Conservation (phyloP, 2,329 filamentous ascomycete genomes). For the Zasmidium cellare region DNA sequence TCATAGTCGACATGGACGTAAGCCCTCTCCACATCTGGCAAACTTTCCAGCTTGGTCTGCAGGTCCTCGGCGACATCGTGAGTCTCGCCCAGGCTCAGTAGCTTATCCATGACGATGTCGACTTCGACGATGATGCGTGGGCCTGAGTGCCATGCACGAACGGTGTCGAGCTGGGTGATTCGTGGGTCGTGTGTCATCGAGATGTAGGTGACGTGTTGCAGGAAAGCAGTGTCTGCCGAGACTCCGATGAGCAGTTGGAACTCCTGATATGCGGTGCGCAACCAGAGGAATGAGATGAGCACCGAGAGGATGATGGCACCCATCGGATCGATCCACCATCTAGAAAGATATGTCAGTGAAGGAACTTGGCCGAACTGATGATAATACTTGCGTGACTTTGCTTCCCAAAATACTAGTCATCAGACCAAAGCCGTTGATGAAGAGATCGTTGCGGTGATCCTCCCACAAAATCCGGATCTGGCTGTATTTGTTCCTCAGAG, state of each 20-base stretch:
- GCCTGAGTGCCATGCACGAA: slow-evolving; percentile 88
- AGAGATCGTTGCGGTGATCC: slow-evolving; percentile 94
- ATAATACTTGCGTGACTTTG: slow-evolving; percentile 59
- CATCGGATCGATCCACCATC: slow-evolving; percentile 92
- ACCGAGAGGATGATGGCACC: slow-evolving; percentile 82
- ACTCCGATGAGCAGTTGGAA: slow-evolving; percentile 91
- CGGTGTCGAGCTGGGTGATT: slow-evolving; percentile 88
- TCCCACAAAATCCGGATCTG: slow-evolving; percentile 93
- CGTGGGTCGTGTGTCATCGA: slow-evolving; percentile 83
- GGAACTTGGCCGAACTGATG: not conserved
- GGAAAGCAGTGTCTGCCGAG: slow-evolving; percentile 77
- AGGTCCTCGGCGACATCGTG: slow-evolving; percentile 94
- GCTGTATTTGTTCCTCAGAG: slow-evolving; percentile 84
- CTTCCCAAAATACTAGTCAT: slow-evolving; percentile 87
- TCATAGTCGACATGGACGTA: slow-evolving; percentile 99
- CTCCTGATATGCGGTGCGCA: slow-evolving; percentile 80
- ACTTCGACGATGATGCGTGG: slow-evolving; percentile 90
- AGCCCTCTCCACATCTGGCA: slow-evolving; percentile 88
- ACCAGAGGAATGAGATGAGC: slow-evolving; percentile 78
- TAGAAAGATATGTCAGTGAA: not conserved
- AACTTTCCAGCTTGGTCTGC: slow-evolving; percentile 87
- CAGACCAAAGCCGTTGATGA: slow-evolving; percentile 89
- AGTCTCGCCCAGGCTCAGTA: slow-evolving; percentile 70
- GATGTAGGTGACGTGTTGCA: slow-evolving; percentile 95
- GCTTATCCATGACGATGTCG: slow-evolving; percentile 87